Evolutionary conservation across 768 basidiomycete genomes (phyloP).

Genomic region (Rhizopogon salebrosus): DNA sequence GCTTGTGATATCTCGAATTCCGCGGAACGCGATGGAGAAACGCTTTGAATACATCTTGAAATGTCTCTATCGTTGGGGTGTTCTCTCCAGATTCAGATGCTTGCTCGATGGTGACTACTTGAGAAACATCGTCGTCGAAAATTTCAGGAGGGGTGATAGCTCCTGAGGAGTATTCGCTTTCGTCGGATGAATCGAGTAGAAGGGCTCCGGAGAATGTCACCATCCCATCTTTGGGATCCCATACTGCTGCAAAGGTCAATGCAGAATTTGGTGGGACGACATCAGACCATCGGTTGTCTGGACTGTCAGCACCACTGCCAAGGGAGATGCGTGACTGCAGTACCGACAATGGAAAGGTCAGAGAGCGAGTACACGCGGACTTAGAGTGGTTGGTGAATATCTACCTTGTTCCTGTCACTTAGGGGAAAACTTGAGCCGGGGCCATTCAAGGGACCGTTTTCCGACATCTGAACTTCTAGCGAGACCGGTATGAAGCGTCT

Average conservation of each 20-base stretch:
- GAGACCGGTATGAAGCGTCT: no score
- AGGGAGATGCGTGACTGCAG: constrained; percentile 20
- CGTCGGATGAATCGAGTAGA: constrained; percentile 29
- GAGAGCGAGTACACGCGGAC: not conserved
- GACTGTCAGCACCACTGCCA: constrained; percentile 7
- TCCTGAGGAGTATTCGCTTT: constrained; percentile 10
- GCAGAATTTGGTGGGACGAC: constrained; percentile 51
- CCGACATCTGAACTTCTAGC: not conserved
- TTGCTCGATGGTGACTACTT: constrained; percentile 8
- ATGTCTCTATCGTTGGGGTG: constrained; percentile 12
- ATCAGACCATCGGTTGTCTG: constrained; percentile 48
- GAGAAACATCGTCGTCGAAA: constrained; percentile 16
- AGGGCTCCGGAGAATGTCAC: constrained; percentile 51
- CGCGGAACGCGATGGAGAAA: constrained; percentile 20
- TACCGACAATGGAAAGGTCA: not conserved
- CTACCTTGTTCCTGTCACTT: constrained; percentile 15
- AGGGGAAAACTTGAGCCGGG: not conserved
- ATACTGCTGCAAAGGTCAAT: constrained; percentile 55
- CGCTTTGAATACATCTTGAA: constrained; percentile 26
- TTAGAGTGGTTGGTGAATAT: not conserved
- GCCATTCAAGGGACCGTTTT: not conserved
- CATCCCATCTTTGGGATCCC: constrained; percentile 54
- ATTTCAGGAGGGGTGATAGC: constrained; percentile 5
- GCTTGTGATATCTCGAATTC: constrained; percentile 12
- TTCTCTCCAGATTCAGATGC: constrained; percentile 15